phyloP scores from a whole-genome alignment of 306 rosid species.

The Trifolium repens region DNA sequence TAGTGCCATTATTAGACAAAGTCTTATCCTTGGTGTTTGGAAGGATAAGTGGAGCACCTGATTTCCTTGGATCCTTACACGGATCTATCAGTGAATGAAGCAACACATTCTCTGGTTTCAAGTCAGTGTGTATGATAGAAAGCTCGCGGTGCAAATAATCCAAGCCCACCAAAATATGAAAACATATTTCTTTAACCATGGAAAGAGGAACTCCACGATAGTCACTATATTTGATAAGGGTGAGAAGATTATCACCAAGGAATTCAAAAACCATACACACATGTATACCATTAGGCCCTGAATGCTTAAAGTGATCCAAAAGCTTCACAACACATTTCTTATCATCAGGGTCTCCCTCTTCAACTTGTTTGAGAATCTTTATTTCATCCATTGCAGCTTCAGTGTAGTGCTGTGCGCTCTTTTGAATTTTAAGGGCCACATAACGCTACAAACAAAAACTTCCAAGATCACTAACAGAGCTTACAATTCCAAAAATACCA shows the following conservation, averaged over 20 bases:
- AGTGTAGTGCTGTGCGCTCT: conserved; percentile 17
- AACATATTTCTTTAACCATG: conserved; percentile 71
- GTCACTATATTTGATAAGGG: conserved; percentile 27
- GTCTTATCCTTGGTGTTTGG: conserved; percentile 53
- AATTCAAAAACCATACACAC: conserved; percentile 35
- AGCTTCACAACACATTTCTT: conserved; percentile 30
- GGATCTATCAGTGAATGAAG: conserved; percentile 74
- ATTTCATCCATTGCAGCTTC: conserved; percentile 33
- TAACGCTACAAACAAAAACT: conserved; percentile 6
- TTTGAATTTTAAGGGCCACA: conserved; percentile 34
- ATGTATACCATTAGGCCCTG: conserved; percentile 29
- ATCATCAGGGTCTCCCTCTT: conserved; percentile 24
- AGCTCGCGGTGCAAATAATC: conserved; percentile 89
- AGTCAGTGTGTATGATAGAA: conserved; percentile 82
- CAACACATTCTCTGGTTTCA: conserved; percentile 89
- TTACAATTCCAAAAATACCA: neutral
- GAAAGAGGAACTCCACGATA: conserved; percentile 59
- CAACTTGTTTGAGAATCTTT: conserved; percentile 30
- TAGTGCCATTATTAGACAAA: conserved; percentile 47
- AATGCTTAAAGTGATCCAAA: conserved; percentile 30
- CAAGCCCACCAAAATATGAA: conserved; percentile 78
- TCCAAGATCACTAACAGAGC: neutral
- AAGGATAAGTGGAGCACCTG: conserved; percentile 66
- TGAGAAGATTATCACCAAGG: conserved; percentile 25
- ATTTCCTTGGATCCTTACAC: conserved; percentile 75